A percentile compares a stretch with the other conserved stretches of the same genome.
phyloP scores from a whole-genome alignment of 495 filamentous ascomycete genomes.

The Aspergillus ostianus region DNA sequence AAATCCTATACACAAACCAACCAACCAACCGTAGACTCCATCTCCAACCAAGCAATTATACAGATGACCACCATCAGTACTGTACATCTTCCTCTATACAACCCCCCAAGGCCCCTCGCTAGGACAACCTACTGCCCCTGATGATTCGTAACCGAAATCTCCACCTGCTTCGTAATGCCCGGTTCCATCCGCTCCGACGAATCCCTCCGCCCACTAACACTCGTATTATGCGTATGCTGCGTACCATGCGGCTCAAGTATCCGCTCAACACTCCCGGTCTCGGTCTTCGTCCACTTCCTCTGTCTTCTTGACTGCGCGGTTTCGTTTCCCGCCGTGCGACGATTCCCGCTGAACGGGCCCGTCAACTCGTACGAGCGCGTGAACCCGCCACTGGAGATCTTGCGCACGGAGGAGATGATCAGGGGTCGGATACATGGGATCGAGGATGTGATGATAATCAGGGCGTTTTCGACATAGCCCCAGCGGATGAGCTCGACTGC shows the following conservation, averaged over 20 bases:
- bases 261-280: constrained; percentile 31
- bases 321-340: constrained; percentile 18
- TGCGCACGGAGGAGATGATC: constrained; percentile 38
- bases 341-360: constrained; percentile 19
- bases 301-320: constrained; percentile 14
- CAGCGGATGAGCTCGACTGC: constrained; percentile 34
- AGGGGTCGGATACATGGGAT: constrained; percentile 37
- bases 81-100: too few species aligned
- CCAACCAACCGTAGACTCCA: too few species aligned
- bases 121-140: background rate
- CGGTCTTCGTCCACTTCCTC: constrained; percentile 13
- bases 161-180: constrained; percentile 36
- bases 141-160: constrained; percentile 24
- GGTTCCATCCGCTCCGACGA: constrained; percentile 14
- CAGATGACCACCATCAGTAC: too few species aligned
- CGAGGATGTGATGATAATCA: constrained; percentile 37
- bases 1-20: too few species aligned
- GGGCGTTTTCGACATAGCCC: constrained; percentile 33
- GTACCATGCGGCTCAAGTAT: constrained; percentile 22
- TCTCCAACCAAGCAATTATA: too few species aligned
- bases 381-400: constrained; percentile 30
- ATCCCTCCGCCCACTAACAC: constrained; percentile 16
- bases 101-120: too few species aligned
- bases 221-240: constrained; percentile 12
- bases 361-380: constrained; percentile 36